A percentile compares a stretch with the other conserved stretches of the same genome.
Evolutionary conservation across 164 flowering plant genomes (phyloP).

Genomic region (Santalum album): DNA sequence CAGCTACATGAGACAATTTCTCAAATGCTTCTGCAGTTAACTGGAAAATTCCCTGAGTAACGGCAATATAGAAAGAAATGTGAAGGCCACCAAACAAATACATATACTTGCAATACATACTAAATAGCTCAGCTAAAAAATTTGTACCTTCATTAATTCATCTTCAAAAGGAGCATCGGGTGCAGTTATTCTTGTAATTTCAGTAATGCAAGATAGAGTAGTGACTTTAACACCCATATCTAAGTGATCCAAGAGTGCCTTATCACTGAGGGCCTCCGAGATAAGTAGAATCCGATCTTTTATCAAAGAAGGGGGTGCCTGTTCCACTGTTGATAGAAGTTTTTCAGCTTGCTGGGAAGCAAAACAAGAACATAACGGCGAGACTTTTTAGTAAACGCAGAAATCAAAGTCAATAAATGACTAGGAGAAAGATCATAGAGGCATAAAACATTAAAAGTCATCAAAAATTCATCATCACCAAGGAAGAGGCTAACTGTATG

Average conservation of each 20-base stretch:
- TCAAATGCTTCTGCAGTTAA: not conserved
- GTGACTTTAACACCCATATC: not conserved
- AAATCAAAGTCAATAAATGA: too few relatives aligned
- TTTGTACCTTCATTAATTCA: slow-evolving; percentile 1
- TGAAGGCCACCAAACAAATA: not conserved
- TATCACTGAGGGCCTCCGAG: not conserved
- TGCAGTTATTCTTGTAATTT: not conserved
- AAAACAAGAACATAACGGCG: not conserved
- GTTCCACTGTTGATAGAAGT: not conserved
- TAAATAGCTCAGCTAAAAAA: not conserved
- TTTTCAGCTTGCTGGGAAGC: not conserved
- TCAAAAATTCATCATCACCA: too few relatives aligned
- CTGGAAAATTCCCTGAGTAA: not conserved
- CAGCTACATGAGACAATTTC: not conserved
- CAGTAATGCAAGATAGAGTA: not conserved
- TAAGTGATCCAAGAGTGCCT: not conserved
- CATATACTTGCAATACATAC: too few relatives aligned
- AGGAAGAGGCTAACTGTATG: too few relatives aligned
- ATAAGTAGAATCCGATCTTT: not conserved
- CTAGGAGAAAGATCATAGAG: too few relatives aligned
- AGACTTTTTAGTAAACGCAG: too few relatives aligned
- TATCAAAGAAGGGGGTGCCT: not conserved
- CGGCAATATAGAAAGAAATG: not conserved
- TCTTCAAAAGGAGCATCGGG: slow-evolving; percentile 3
- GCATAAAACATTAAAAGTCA: too few relatives aligned